A percentile compares a stretch with the other conserved stretches of the same genome.
These are phyloP conservation scores for Bipolaris bicolor DNA, from an alignment of 2,329 filamentous ascomycete species.

Conservation along the genomic window DNA sequence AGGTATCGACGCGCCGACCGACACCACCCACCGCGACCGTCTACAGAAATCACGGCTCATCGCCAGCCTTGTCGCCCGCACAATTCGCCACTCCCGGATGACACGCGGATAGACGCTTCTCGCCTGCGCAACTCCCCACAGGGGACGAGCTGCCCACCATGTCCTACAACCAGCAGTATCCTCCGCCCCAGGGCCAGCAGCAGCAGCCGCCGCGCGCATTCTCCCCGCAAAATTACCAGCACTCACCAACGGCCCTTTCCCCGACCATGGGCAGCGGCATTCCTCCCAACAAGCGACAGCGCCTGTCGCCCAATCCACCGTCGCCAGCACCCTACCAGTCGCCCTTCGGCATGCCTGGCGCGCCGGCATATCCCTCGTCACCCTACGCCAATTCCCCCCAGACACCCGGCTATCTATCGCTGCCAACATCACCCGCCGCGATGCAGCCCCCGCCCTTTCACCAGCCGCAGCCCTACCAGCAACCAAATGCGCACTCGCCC, in stretches of 20 bases:
- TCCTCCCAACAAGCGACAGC: conserved; percentile 75
- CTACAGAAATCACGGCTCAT: conserved; percentile 9
- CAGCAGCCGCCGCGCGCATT: conserved; percentile 48
- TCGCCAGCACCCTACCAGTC: conserved; percentile 58
- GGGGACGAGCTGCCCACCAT: conserved; percentile 40
- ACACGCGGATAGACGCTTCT: conserved; percentile 28
- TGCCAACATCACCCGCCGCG: conserved; percentile 41
- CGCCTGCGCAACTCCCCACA: conserved; percentile 32
- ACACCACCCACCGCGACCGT: conserved; percentile 16
- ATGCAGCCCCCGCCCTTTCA: conserved; percentile 52
- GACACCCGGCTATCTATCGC: conserved; percentile 34
- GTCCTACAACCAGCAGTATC: conserved; percentile 43
- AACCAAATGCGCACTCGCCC: conserved; percentile 31
- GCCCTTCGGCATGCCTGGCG: conserved; percentile 35
- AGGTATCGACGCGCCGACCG: conserved; percentile 25
- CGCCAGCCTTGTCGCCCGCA: conserved; percentile 9
- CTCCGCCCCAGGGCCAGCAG: conserved; percentile 30
- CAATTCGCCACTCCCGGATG: conserved; percentile 27
- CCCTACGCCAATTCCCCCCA: conserved; percentile 49
- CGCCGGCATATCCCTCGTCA: conserved; percentile 54
- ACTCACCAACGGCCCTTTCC: conserved; percentile 61
- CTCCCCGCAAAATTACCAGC: conserved; percentile 50
- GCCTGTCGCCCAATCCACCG: conserved; percentile 70
- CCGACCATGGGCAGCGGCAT: conserved; percentile 50
- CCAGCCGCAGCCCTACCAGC: conserved; percentile 58